These are phyloP conservation scores for Nectriaceae sp. DNA, from an alignment of 2,329 filamentous ascomycete genomes.

Conservation along the genomic window DNA sequence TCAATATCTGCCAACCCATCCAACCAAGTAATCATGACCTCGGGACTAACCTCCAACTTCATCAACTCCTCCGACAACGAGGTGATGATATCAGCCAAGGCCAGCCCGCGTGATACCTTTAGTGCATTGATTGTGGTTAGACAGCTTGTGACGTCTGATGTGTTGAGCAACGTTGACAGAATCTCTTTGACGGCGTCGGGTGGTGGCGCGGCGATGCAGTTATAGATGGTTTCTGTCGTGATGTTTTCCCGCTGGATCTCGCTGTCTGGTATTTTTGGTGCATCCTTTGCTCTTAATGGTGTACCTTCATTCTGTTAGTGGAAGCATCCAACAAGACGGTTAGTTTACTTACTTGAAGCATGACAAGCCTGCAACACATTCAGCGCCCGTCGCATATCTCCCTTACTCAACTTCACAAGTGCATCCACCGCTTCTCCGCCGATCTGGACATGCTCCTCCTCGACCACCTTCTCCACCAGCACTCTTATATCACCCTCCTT, in stretches of 20 bases:
- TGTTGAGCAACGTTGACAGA: constrained; percentile 78
- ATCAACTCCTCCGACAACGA: constrained; percentile 80
- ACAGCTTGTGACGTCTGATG: constrained; percentile 85
- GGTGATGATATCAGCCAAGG: constrained; percentile 91
- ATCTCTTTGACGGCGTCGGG: constrained; percentile 87
- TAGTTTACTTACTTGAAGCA: constrained; percentile 70
- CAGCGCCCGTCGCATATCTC: constrained; percentile 91
- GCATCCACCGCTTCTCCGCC: constrained; percentile 78
- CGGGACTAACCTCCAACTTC: constrained; percentile 79
- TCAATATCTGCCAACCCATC: constrained; percentile 91
- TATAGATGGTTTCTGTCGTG: constrained; percentile 94
- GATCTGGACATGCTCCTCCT: constrained; percentile 85
- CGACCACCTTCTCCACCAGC: constrained; percentile 86
- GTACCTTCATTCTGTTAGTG: constrained; percentile 52
- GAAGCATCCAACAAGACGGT: neutral
- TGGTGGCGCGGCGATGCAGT: constrained; percentile 93
- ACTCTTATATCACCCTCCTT: constrained; percentile 84
- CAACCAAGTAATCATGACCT: constrained; percentile 89
- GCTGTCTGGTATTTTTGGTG: constrained; percentile 60
- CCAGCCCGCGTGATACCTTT: constrained; percentile 82
- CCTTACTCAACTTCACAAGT: constrained; percentile 84
- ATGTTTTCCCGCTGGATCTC: constrained; percentile 73
- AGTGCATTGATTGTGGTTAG: constrained; percentile 85
- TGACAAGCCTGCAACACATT: constrained; percentile 97
- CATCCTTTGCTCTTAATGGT: constrained; percentile 63